Conservation (phyloP, 2,329 filamentous ascomycete genomes). For the Pleomassaria siparia region DNA sequence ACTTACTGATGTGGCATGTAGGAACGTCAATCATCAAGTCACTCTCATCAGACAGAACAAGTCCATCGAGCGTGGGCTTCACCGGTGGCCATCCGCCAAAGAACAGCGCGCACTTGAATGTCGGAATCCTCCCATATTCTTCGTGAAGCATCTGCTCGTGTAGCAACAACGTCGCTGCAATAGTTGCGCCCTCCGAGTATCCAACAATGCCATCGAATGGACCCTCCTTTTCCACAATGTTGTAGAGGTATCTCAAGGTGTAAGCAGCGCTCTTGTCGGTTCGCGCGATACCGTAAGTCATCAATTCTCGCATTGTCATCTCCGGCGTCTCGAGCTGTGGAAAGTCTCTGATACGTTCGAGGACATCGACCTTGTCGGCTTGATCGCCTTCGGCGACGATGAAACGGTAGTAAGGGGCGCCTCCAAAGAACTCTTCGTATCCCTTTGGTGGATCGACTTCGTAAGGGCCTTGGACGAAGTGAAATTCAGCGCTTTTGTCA, state of each 20-base stretch:
- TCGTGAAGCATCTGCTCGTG: slow-evolving; percentile 29
- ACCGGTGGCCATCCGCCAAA: slow-evolving; percentile 48
- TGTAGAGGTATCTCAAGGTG: slow-evolving; percentile 7
- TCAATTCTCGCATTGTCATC: slow-evolving; percentile 56
- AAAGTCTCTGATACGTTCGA: slow-evolving; percentile 56
- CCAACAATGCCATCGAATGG: slow-evolving; percentile 15
- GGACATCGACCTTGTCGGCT: slow-evolving; percentile 46
- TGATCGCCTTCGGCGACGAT: slow-evolving; percentile 47
- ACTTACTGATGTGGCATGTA: slow-evolving; percentile 36
- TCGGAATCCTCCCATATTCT: neutral
- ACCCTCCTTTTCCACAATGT: slow-evolving; percentile 8
- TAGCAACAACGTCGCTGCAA: slow-evolving; percentile 22
- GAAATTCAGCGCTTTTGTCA: slow-evolving; percentile 52
- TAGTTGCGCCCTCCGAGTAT: slow-evolving; percentile 12
- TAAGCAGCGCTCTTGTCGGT: slow-evolving; percentile 12
- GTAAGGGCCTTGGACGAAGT: slow-evolving; percentile 49
- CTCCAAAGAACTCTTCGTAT: slow-evolving; percentile 61
- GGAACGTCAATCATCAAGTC: slow-evolving; percentile 42
- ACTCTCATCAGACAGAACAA: slow-evolving; percentile 41
- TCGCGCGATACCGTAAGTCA: slow-evolving; percentile 41
- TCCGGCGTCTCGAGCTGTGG: slow-evolving; percentile 54
- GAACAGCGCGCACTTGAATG: slow-evolving; percentile 48
- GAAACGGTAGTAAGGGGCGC: slow-evolving; percentile 58
- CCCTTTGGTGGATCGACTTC: slow-evolving; percentile 54
- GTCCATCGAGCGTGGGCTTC: slow-evolving; percentile 20